Base-by-base conservation (phyloP, 495 filamentous ascomycete genomes). In the Ramalina peruviana region DNA sequence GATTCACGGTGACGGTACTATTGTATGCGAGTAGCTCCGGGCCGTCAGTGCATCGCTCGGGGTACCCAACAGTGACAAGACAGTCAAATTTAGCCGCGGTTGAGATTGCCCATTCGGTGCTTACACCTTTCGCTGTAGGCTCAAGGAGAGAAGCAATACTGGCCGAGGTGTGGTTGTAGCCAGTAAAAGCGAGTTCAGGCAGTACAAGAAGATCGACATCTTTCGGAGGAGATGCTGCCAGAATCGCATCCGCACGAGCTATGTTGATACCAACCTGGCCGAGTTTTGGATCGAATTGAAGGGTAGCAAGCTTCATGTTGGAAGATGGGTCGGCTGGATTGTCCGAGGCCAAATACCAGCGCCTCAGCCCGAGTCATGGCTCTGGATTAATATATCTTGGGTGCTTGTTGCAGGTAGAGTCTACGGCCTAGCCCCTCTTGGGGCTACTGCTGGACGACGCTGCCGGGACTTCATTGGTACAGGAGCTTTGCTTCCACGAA, bases 161-260 rank as follows among this genome's bases (percentile, higher is more conserved):
- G 46, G 81, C 67, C 48, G 85, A 60, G 17, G 86, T 88, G 68
- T 93, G 94, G 62, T 95, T 94, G 71, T 96, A 98, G 19, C 92
- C 89, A 36, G 86, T 78, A 60, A 97, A 86, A 15, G 90, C 87
- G 65, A 95, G 64, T 66, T 97, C 90, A 11, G 88, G 87, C 47
- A 97, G 67, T 12, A 95, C 78, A 15, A 96, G 71, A 40, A 95
- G 63, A 57, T 74, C 70, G 13, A 55, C 7, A 17, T 60, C 40
- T 9, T 44, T 21, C 1, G 75, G 67, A 46, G 72, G 63, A 11
- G 74, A 72, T 41, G 64, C 69, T 20, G 72, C 69, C 11, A 97
- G 58, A 5, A 58, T 19, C 13, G 33, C 25, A 40, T 62, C 46
- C 10, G 52, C 60, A 36, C 42, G 48, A 27, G 52, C 40, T 11